Base-by-base conservation (phyloP, 768 basidiomycete species). In the Xerocomellus intermedius region DNA sequence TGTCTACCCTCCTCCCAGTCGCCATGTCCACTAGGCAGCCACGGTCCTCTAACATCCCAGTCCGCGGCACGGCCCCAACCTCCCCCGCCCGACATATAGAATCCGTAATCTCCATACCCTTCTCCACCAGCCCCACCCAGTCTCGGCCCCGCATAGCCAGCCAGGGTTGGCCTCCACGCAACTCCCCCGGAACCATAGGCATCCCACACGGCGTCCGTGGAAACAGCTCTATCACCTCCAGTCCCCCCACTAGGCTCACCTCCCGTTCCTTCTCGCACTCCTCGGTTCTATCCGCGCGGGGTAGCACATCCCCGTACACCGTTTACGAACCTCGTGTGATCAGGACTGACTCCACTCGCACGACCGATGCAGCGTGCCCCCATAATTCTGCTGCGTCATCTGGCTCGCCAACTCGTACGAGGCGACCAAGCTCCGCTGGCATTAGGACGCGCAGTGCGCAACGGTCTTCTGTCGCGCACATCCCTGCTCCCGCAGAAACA, bases 261-360 rank as follows among this genome's bases (percentile, higher is more conserved):
- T 69, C 76, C 43, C 76, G 81, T 44, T 74, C 78, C n/a, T 73
- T 75, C 57, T 74, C 76, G 44, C 70, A 74, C 48, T 57, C 68
- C n/a, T 72, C 65, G 10, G 62, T 52, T 30, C 55, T 69, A 52
- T 68, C 70, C 37, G 66, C 67, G n/a, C 68, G 74, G 51, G 59
- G 69, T 49, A 65, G 66, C 42, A 21, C 62, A 42, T 39, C 68
- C 69, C 51, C 75, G 61, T 52, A 63, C 68, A 51, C 66, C 65
- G 49, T 68, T 68, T 55, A 85, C 60, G 85, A 88, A 61, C 89
- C 89, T 41, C 82, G 89, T 45, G 77, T 91, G 53, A 79, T 91
- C 42, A 85, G 87, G 49, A 82, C 77, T 17, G 77, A 78, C 50
- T 70, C 77, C 38, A 63, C 77, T 50, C 76, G 74, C 36, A 68